Evolutionary conservation across 164 flowering plant species (phyloP).

Genomic region (Aristolochia californica): DNA sequence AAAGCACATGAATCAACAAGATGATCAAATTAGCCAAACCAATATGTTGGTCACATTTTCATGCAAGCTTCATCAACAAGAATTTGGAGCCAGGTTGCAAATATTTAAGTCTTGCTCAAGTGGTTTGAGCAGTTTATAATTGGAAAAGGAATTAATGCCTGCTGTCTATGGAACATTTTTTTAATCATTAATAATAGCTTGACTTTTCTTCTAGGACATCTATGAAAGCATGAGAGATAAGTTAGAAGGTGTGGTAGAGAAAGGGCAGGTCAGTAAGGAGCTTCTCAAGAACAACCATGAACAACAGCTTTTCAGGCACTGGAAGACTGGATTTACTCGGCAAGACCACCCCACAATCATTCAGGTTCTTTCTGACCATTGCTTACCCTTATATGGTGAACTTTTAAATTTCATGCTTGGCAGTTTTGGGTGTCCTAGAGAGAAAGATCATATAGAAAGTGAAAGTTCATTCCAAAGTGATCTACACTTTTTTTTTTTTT

Average conservation of each 20-base stretch:
- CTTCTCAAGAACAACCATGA: slow-evolving; percentile 12
- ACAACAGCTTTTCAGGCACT: slow-evolving; percentile 18
- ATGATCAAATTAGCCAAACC: too few relatives aligned
- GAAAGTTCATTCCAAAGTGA: too few relatives aligned
- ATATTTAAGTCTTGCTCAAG: too few relatives aligned
- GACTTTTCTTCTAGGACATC: slow-evolving; percentile 13
- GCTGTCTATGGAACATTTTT: not conserved
- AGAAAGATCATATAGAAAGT: too few relatives aligned
- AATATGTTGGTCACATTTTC: too few relatives aligned
- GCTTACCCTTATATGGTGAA: not conserved
- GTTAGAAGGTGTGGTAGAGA: slow-evolving; percentile 21
- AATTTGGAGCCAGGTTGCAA: too few relatives aligned
- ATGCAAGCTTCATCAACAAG: too few relatives aligned
- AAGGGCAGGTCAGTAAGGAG: slow-evolving; percentile 16
- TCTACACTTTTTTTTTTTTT: too few relatives aligned
- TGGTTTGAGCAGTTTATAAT: too few relatives aligned
- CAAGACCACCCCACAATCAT: slow-evolving; percentile 31
- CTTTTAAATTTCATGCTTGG: too few relatives aligned
- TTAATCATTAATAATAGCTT: not conserved
- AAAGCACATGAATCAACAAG: too few relatives aligned
- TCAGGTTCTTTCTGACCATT: slow-evolving; percentile 24
- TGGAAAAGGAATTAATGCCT: not conserved
- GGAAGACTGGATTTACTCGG: slow-evolving; percentile 26
- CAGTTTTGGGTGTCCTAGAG: too few relatives aligned
- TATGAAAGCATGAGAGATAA: slow-evolving; percentile 27